These are phyloP conservation scores for Kodamaea derodonti DNA, from an alignment of 1,139 yeast genomes.

Conservation along the genomic window DNA sequence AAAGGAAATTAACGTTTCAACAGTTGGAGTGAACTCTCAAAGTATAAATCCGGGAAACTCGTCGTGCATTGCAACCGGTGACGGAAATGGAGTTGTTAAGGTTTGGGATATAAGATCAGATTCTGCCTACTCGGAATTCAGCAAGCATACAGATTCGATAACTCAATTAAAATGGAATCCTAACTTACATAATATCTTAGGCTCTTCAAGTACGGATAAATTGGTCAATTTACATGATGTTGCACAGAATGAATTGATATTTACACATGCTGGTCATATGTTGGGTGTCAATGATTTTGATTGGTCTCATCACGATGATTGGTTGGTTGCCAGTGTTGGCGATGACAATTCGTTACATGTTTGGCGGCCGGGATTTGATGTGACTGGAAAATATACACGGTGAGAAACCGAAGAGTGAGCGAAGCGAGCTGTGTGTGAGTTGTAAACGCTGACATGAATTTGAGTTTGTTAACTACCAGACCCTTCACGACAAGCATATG, in stretches of 20 bases:
- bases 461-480: too few relatives aligned
- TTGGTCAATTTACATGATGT: conserved; percentile 71
- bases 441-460: too few relatives aligned
- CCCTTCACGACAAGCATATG: too few relatives aligned
- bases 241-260: conserved; percentile 41
- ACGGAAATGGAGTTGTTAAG: conserved; percentile 52
- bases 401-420: too few relatives aligned
- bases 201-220: conserved; percentile 71
- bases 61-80: conserved; percentile 64
- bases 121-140: conserved; percentile 36
- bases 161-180: conserved; percentile 84
- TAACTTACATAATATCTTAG: conserved; percentile 52
- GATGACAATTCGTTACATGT: conserved; percentile 87
- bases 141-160: conserved; percentile 55
- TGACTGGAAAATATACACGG: not conserved
- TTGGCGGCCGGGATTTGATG: conserved; percentile 40
- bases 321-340: conserved; percentile 79
- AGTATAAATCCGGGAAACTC: conserved; percentile 59
- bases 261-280: conserved; percentile 89
- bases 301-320: conserved; percentile 80
- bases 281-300: conserved; percentile 79
- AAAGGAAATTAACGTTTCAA: conserved; percentile 27
- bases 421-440: not conserved
- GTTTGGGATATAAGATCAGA: conserved; percentile 68
- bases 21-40: conserved; percentile 58